A percentile compares a stretch with the other conserved stretches of the same genome.
Conservation (phyloP, 441 rosid species). For the Pelargonium cotyledonis region DNA sequence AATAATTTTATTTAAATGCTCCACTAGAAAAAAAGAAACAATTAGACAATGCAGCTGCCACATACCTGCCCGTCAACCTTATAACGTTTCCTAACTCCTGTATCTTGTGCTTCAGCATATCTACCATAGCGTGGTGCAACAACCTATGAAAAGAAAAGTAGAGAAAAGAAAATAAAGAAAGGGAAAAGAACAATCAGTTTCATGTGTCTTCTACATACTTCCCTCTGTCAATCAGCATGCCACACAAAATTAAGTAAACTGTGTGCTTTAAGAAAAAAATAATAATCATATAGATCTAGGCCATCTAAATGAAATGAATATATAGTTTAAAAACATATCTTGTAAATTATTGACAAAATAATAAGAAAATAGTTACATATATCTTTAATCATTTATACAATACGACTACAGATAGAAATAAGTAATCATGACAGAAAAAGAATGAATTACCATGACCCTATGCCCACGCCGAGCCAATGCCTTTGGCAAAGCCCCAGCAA, state of each 20-base stretch:
- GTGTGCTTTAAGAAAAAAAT: not conserved
- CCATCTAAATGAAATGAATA: not conserved
- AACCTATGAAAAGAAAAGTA: conserved; percentile 43
- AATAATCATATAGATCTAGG: not conserved
- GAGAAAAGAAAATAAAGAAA: not conserved
- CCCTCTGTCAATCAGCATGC: not conserved
- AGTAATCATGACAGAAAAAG: conserved; percentile 5
- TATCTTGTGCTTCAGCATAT: conserved; percentile 54
- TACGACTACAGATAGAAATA: not conserved
- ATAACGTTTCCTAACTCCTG: conserved; percentile 64
- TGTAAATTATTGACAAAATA: not conserved
- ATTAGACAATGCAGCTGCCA: conserved; percentile 19
- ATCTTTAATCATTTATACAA: not conserved
- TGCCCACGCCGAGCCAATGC: conserved; percentile 97
- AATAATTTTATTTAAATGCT: not conserved
- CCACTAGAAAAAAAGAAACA: conserved; percentile 9
- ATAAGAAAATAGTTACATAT: not conserved
- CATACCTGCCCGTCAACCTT: conserved; percentile 85
- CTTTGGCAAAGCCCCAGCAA: conserved; percentile 95
- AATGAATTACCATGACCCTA: conserved; percentile 72
- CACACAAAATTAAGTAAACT: not conserved
- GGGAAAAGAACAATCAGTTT: conserved; percentile 7
- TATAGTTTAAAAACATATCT: not conserved
- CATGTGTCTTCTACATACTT: not conserved
- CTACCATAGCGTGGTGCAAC: conserved; percentile 80